Evolutionary conservation across 345 rosid genomes (phyloP), one percentile per base, ranked within the genome.

Genomic region (Gynandropsis gynandra): DNA sequence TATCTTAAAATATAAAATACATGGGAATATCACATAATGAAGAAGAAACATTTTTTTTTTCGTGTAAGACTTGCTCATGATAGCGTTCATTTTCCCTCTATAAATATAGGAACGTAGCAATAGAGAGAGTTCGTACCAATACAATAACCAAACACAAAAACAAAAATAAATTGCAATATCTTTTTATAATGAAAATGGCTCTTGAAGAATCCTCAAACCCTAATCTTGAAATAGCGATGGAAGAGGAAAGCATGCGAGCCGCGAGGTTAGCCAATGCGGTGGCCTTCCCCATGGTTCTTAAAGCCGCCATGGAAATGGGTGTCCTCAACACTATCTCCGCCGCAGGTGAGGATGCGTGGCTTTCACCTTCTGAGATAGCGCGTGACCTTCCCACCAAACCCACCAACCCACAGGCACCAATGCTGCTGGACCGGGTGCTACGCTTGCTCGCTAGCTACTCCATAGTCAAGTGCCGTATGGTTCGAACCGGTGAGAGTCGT

Each of bases 361-460:
- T 82, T 38, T 72, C 85, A 19, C 52, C 73, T 0, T 51, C 67
- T 0, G 65, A 78, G 56, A 72, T 78, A 16, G 76, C 75, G 3
- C 56, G 56, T 40, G 16, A 13, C n/a, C 60, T 81, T 1, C 74
- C 67, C 38, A 42, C 80, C 4, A 51, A 29, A 0, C 69, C 69
- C 9, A 64, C 60, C 27, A 76, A 76, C 32, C 73, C 79, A 0
- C 76, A 61, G 0, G 80, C 85, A 0, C 48, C 79, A 0, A 46
- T 59, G 47, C 15, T 76, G 42, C 42, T 81, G 7, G 82, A 79
- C 15, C 68, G 77, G 16, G 71, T 79, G 70, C 67, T 82, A 42
- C 65, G 79, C 13, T 58, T 74, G 14, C 56, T 79, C 20, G 82
- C 79, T 1, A 71, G 79, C 64, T 58, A 72, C 44, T 70, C 70